Conservation (phyloP, 2,329 filamentous ascomycete species). For the Plectosphaerella plurivora region DNA sequence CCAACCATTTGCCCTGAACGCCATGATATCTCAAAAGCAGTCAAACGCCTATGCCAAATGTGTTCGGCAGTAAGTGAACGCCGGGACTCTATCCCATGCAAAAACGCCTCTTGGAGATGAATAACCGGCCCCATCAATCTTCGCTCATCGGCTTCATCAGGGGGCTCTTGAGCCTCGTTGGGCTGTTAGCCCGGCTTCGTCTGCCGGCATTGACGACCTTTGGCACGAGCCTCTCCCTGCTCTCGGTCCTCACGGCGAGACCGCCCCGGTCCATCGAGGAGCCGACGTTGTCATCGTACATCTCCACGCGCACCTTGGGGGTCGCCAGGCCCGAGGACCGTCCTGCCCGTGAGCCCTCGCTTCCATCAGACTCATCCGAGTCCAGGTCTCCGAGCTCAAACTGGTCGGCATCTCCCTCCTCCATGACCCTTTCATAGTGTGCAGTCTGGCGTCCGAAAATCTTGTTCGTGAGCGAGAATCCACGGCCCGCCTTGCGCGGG, state of each 20-base stretch:
- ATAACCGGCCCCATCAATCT: background rate
- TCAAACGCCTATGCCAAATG: background rate
- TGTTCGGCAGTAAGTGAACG: no score
- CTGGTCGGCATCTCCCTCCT: slow-evolving; percentile 69
- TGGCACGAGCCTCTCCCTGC: slow-evolving; percentile 69
- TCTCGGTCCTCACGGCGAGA: slow-evolving; percentile 77
- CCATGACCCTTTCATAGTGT: slow-evolving; percentile 78
- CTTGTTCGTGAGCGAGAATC: slow-evolving; percentile 54
- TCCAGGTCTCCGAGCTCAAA: slow-evolving; percentile 73
- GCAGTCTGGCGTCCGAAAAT: slow-evolving; percentile 56
- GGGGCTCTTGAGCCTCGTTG: slow-evolving; percentile 55
- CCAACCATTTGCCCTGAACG: background rate
- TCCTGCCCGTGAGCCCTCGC: slow-evolving; percentile 50
- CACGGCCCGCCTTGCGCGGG: slow-evolving; percentile 38
- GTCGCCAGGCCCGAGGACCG: slow-evolving; percentile 64
- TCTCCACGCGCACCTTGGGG: slow-evolving; percentile 52
- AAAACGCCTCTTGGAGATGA: background rate
- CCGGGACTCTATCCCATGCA: background rate
- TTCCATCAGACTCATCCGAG: slow-evolving; percentile 61
- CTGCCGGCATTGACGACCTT: slow-evolving; percentile 52
- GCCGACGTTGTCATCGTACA: slow-evolving; percentile 40
- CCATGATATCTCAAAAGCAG: background rate
- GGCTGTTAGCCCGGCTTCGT: slow-evolving; percentile 53
- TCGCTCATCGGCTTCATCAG: slow-evolving; percentile 38
- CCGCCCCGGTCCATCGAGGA: slow-evolving; percentile 63